Evolutionary conservation across 140 eudicot species (phyloP), one percentile per base, ranked within the genome.

Genomic region (Senecio squalidus): DNA sequence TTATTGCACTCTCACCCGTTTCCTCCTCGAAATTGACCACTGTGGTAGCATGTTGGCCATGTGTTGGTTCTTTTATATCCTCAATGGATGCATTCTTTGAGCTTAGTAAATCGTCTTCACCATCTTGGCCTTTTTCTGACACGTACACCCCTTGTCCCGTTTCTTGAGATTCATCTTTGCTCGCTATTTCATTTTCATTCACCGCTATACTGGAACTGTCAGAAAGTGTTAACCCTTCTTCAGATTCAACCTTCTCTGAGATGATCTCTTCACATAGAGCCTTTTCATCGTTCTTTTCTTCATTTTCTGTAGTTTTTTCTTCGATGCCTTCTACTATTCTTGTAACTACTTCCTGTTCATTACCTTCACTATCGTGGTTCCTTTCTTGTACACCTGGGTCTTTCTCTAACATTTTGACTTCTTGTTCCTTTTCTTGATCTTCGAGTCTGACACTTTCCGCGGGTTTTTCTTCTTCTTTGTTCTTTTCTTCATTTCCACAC

Each of bases 401-500:
- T 34, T 59, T 58, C 47, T 29, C 48, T 49, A 53, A 68, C 21
- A 33, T 30, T 15, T 25, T 27, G 52, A 29, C 23, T 25, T 50
- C 75, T 60, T 60, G 27, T n/a, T 57, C 59, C 24, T 56, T 56
- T 44, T 43, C 58, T 28, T 45, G 29, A 46, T 46, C 31, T 45
- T 62, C 57, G 13, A n/a, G n/a, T n/a, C n/a, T n/a, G n/a, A n/a
- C n/a, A n/a, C n/a, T n/a, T n/a, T n/a, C n/a, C n/a, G n/a, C 34
- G 4, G 61, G 22, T 14, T 38, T 38, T 40, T 36, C 36, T 57
- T 55, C 71, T 47, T 15, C 36, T 13, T 33, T 39, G 29, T 56
- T 50, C 56, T 64, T 28, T 64, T 56, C 28, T 70, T 30, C 51
- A 33, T 25, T 58, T 18, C 58, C 67, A 68, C 41, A 20, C 44